phyloP scores from a whole-genome alignment of 1,284 basidiomycete genomes.

The Agroathelia rolfsii region DNA sequence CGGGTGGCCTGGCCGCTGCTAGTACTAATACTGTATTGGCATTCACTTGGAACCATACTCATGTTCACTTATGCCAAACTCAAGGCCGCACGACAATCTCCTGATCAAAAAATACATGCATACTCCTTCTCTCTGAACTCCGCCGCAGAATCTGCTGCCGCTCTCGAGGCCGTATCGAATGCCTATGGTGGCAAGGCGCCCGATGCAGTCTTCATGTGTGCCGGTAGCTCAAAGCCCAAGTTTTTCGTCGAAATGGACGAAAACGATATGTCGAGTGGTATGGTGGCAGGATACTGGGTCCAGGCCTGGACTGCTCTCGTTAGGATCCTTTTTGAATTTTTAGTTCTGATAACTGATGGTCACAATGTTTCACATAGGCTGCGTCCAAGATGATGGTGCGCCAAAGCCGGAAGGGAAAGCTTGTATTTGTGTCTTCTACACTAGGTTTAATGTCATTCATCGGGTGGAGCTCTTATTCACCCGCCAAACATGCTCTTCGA shows the following conservation, averaged over 20 bases:
- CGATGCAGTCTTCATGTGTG: constrained; percentile 62
- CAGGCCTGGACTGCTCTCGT: constrained; percentile 49
- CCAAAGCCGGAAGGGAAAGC: constrained; percentile 33
- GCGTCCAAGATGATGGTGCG: constrained; percentile 43
- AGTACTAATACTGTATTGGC: no score
- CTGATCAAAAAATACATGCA: constrained; percentile 36
- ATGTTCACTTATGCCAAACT: background rate
- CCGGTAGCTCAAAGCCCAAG: constrained; percentile 49
- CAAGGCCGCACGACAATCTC: constrained; percentile 27
- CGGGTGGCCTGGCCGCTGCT: constrained; percentile 1
- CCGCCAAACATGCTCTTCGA: no score
- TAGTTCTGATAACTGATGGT: background rate
- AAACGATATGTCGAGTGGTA: constrained; percentile 39
- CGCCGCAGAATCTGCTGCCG: constrained; percentile 32
- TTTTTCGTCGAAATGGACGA: constrained; percentile 53
- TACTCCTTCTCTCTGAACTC: constrained; percentile 46
- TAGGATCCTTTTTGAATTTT: constrained; percentile 12
- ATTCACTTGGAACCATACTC: background rate
- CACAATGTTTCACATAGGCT: constrained; percentile 23
- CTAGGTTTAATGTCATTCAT: no score
- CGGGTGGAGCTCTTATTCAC: no score
- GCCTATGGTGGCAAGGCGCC: constrained; percentile 38
- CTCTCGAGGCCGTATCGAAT: constrained; percentile 37
- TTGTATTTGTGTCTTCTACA: constrained; percentile 55
- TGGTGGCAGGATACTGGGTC: constrained; percentile 31